Evolutionary conservation across 177 flowering plant genomes (phyloP).

Genomic region (Vitis hybrid): DNA sequence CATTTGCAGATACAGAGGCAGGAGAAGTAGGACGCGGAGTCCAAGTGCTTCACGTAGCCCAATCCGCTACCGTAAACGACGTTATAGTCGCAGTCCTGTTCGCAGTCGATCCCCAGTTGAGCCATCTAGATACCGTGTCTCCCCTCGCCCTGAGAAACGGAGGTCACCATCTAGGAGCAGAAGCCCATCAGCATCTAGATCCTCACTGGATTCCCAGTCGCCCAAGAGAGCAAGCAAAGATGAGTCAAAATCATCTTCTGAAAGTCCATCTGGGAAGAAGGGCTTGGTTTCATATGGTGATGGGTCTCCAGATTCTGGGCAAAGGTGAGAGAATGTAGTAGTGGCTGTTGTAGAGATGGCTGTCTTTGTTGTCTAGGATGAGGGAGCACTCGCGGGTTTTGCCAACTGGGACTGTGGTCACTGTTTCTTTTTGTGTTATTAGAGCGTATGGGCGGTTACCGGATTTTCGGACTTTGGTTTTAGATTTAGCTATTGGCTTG

Average conservation of each 20-base stretch:
- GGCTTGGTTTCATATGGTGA: slow-evolving; percentile 85
- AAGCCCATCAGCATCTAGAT: slow-evolving; percentile 49
- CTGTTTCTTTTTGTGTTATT: background rate
- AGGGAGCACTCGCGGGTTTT: background rate
- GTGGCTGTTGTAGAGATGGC: background rate
- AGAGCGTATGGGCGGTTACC: background rate
- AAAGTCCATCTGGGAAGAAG: slow-evolving; percentile 57
- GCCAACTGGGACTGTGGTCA: background rate
- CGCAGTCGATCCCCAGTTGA: slow-evolving; percentile 66
- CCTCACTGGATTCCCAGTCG: slow-evolving; percentile 49
- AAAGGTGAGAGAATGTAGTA: slow-evolving; percentile 22
- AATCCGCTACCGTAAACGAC: slow-evolving; percentile 48
- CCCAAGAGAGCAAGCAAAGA: slow-evolving; percentile 42
- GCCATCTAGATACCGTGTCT: slow-evolving; percentile 38
- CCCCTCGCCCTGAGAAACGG: slow-evolving; percentile 48
- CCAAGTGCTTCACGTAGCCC: slow-evolving; percentile 75
- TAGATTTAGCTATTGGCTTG: background rate
- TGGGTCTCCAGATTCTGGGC: slow-evolving; percentile 66
- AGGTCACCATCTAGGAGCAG: slow-evolving; percentile 56
- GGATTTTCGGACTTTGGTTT: background rate
- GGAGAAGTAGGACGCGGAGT: slow-evolving; percentile 71
- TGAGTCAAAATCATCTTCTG: slow-evolving; percentile 62
- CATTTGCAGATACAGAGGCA: slow-evolving; percentile 55
- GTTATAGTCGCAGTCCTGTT: slow-evolving; percentile 56
- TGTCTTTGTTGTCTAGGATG: background rate